A percentile compares a stretch with the other conserved stretches of the same genome.
phyloP scores from a whole-genome alignment of 2,329 filamentous ascomycete genomes.

The Sordariomycetes sp. region DNA sequence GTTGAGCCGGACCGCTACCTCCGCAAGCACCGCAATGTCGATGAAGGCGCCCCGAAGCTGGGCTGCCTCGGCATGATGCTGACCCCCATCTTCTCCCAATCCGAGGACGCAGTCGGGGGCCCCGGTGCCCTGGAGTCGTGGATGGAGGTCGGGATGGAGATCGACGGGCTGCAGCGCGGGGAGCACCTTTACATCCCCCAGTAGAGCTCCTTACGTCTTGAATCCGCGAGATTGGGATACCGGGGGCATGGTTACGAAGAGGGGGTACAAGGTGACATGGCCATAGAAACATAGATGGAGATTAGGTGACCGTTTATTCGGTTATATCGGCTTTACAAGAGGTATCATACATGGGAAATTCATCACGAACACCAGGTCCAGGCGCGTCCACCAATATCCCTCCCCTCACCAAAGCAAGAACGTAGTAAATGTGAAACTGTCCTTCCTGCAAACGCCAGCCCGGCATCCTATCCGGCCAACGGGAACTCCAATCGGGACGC shows the following conservation, averaged over 20 bases:
- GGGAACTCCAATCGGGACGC: background rate
- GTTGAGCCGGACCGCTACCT: conserved; percentile 48
- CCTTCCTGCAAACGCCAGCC: no score
- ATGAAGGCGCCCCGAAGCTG: conserved; percentile 42
- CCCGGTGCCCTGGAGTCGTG: conserved; percentile 25
- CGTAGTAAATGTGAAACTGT: no score
- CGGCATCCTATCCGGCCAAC: no score
- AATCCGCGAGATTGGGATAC: background rate
- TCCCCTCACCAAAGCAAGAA: background rate
- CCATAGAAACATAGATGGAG: background rate
- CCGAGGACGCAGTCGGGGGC: conserved; percentile 13
- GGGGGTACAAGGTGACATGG: background rate
- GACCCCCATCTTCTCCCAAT: conserved; percentile 37
- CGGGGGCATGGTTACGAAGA: background rate
- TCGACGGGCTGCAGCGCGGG: conserved; percentile 36
- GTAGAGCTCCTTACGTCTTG: background rate
- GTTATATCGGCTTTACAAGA: background rate
- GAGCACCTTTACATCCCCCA: conserved; percentile 22
- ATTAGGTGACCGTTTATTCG: background rate
- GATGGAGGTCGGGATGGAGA: conserved; percentile 44
- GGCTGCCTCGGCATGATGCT: conserved; percentile 58
- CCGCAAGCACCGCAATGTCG: conserved; percentile 46
- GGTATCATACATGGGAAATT: background rate
- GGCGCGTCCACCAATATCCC: background rate
- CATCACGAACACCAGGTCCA: background rate